These are phyloP conservation scores for Cryptosporidium felis DNA, from an alignment of 169 alveolate genomes.

Conservation along the genomic window DNA sequence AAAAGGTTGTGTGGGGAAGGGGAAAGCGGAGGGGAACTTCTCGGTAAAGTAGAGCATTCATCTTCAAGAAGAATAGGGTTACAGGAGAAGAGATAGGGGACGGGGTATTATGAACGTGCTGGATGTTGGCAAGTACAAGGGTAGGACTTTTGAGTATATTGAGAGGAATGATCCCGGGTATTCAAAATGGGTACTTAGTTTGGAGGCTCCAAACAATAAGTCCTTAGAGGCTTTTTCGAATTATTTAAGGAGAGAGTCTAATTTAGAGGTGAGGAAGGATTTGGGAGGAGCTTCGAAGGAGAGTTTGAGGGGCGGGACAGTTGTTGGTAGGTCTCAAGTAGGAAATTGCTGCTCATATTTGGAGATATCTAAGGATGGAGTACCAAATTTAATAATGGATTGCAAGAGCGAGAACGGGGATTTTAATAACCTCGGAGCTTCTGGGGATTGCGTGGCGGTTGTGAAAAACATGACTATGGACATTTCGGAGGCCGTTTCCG, in stretches of 20 bases:
- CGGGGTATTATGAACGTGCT: constrained; percentile 27
- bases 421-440: background rate
- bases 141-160: constrained; percentile 40
- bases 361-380: background rate
- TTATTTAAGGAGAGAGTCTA: constrained; percentile 13
- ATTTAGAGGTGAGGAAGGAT: background rate
- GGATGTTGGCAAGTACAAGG: constrained; percentile 67
- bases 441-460: constrained; percentile 18
- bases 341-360: constrained; percentile 21
- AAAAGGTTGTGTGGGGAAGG: no score
- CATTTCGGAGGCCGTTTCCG: no score
- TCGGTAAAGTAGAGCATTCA: no score
- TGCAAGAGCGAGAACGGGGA: constrained; percentile 9
- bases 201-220: constrained; percentile 47
- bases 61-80: no score
- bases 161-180: constrained; percentile 67
- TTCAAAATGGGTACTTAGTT: constrained; percentile 59
- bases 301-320: background rate
- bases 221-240: constrained; percentile 38
- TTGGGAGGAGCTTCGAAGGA: background rate
- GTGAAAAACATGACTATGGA: constrained; percentile 7
- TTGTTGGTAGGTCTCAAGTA: background rate
- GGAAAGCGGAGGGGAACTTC: no score
- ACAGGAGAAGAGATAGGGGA: no score
- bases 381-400: constrained; percentile 11